Base-by-base conservation (phyloP, 257 asterid species). In the Galeopsis tetrahit region DNA sequence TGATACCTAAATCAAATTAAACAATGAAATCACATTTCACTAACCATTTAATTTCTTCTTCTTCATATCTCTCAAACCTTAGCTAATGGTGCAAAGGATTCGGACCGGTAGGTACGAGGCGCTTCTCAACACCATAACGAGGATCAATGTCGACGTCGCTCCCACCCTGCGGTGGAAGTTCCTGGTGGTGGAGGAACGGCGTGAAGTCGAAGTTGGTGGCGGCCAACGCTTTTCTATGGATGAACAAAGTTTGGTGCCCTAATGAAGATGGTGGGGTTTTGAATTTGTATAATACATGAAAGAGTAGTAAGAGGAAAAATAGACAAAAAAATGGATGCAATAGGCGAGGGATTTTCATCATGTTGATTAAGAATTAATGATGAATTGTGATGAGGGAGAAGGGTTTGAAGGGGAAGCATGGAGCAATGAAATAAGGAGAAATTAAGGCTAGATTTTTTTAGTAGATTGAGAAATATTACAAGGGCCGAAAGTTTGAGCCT, bases 51-150 rank as follows among this genome's bases (percentile, higher is more conserved):
- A 63, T n/a, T 14, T n/a, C 28, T 49, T n/a, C 48, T 73, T 65
- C 63, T 40, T 32, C 46, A 35, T 53, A 15, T 34, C 42, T 14
- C 36, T 34, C 33, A 34, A 52, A 32, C 10, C 51, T 28, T 43
- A 14, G 5, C 69, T 75, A 91, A 78, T 93, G 98, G 76, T 93
- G 98, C 81, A 93, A 74, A 9, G 97, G 98, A 73, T 93, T 93
- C 14, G 98, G 98, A 17, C 98, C 98, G 15, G 84, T 66, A 0
- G 98, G 98, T 51, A 93, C 98, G 1, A 85, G 87, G 55, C 95
- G 89, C 79, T 90, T 90, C 65, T 87, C 97, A 0, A 68, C 87
- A 6, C 93, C 97, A 35, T 87, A 93, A 42, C 82, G 81, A 7
- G 88, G 96, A 68, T 90, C 95, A 10, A 84, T 76, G 69, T 80